Evolutionary conservation across 2,329 filamentous ascomycete species (phyloP).

Genomic region (Pezicula carpinea): DNA sequence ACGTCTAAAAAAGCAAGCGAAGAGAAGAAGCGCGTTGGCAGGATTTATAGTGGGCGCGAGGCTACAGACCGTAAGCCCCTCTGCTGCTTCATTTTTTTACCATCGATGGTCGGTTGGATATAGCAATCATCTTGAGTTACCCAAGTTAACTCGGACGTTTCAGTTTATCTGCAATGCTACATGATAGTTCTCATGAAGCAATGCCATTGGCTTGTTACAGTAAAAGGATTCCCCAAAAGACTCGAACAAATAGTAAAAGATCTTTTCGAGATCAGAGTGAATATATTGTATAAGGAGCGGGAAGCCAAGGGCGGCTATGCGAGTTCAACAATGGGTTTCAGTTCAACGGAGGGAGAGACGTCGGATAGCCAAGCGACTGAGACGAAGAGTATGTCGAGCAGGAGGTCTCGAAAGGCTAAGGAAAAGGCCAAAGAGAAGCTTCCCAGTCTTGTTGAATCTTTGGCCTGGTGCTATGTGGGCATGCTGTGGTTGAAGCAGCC

Average conservation of each 20-base stretch:
- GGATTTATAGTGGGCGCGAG: constrained; percentile 58
- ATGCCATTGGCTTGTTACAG: constrained; percentile 64
- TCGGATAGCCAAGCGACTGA: constrained; percentile 29
- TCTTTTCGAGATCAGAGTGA: constrained; percentile 66
- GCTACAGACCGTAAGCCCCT: constrained; percentile 50
- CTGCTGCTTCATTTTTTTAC: no score
- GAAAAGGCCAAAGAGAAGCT: constrained; percentile 28
- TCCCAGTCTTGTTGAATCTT: constrained; percentile 68
- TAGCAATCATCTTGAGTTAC: no score
- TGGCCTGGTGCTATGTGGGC: constrained; percentile 77
- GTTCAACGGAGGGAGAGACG: constrained; percentile 29
- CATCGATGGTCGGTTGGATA: no score
- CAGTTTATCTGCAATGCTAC: constrained; percentile 73
- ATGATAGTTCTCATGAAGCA: constrained; percentile 85
- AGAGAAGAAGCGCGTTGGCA: constrained; percentile 51
- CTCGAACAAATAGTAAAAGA: constrained; percentile 77
- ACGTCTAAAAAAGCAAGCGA: constrained; percentile 53
- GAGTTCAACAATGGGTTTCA: constrained; percentile 20
- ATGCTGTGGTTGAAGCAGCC: constrained; percentile 72
- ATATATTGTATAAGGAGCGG: constrained; percentile 35
- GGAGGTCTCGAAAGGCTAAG: constrained; percentile 29
- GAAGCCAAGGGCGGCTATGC: constrained; percentile 26
- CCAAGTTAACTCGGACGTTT: no score
- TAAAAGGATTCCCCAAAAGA: constrained; percentile 62
- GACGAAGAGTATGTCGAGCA: constrained; percentile 41